phyloP scores from a whole-genome alignment of 306 rosid genomes.

The Rosa multiflora region DNA sequence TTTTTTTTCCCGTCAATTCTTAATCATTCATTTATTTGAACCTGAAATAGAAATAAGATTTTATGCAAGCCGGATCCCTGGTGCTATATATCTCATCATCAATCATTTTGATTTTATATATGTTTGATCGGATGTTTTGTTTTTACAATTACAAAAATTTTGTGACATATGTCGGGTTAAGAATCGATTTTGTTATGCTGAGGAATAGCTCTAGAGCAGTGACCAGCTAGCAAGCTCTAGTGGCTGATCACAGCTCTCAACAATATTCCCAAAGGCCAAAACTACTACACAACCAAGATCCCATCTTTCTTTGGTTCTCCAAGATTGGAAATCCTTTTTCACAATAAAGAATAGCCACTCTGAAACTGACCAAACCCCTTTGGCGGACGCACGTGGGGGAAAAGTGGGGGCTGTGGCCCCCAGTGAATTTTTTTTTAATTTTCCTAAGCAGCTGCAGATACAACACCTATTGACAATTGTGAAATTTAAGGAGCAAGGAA shows the following conservation, averaged over 20 bases:
- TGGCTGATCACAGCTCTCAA: constrained; percentile 72
- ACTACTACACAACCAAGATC: constrained; percentile 20
- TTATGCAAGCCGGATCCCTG: background rate
- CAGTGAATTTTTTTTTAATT: too few species aligned
- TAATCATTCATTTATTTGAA: background rate
- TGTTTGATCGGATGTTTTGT: constrained; percentile 1
- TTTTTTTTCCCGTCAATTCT: background rate
- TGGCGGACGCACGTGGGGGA: too few species aligned
- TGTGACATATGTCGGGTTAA: background rate
- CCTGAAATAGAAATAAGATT: background rate
- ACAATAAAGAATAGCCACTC: constrained; percentile 38
- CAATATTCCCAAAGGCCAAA: constrained; percentile 26
- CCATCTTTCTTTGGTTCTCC: constrained; percentile 63
- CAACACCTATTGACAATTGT: too few species aligned
- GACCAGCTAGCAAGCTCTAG: constrained; percentile 62
- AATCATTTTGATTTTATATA: background rate
- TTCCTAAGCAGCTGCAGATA: too few species aligned
- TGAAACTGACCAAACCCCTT: constrained; percentile 36
- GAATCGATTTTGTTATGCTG: constrained; percentile 44
- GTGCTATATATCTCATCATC: background rate
- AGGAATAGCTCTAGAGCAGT: constrained; percentile 83
- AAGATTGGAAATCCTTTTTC: constrained; percentile 49
- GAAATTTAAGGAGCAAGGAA: too few species aligned
- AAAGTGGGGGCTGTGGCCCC: too few species aligned
- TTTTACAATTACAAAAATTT: constrained; percentile 13